Base-by-base conservation (phyloP, 116 monocot species). In the Zostera marina region DNA sequence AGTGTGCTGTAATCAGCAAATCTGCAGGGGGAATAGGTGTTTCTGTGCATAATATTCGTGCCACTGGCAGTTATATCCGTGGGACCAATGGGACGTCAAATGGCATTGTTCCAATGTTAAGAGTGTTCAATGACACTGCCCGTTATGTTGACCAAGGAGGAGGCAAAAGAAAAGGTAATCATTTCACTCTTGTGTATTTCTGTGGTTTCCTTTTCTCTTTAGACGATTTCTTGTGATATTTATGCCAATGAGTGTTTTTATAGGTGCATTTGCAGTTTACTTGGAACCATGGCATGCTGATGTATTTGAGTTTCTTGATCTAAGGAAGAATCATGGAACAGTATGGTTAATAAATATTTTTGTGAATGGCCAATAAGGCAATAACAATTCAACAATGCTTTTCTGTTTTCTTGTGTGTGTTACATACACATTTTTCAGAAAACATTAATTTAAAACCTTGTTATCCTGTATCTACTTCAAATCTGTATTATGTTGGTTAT, bases 211-310 rank as follows among this genome's bases (percentile, higher is more conserved):
- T 9, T 38, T 10, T 26, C 11, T 55, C 13, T 14, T 11, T 32
- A 15, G 0, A 39, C n/a, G 11, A n/a, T 32, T 15, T 39, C 15
- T 9, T 38, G 20, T 22, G 4, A 41, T 16, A 8, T 8, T 42
- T 43, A 32, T 12, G 16, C 42, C 13, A 53, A 11, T 53, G 26
- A 14, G 64, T 11, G 32, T 54, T 2, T 2, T 48, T 58, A 51
- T 73, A 94, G 94, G 94, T 75, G 94, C 94, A 47, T 94, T 94
- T 82, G 88, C 94, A 59, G 85, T 88, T 14, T 94, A 94, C 53
- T 79, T 94, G 77, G 94, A 94, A 53, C 94, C 94, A 46, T 94
- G 94, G 94, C 94, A 94, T 80, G 82, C 89, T 63, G 88, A 94
- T 76, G 70, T 94, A 20, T 88, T 77, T 77, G 94, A 94, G 23